Base-by-base conservation (phyloP, 164 flowering plant genomes). In the Kingdonia uniflora region DNA sequence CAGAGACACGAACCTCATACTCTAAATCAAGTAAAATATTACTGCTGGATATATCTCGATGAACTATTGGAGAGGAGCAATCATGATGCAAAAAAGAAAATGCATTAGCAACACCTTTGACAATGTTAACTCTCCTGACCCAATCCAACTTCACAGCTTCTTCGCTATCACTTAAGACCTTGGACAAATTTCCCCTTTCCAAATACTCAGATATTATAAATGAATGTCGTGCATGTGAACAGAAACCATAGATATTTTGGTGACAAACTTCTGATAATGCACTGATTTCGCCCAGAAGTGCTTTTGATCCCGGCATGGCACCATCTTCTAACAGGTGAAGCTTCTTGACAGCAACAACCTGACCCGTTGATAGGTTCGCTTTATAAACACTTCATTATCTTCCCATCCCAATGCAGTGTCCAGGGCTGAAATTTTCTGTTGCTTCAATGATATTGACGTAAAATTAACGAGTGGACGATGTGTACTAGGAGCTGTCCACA, bases 341-440 rank as follows among this genome's bases (percentile, higher is more conserved):
- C 29, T 49, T 49, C 52, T 49, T 49, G 17, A 49, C 52, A 25
- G 52, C 52, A 10, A 49, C 17, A 0, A 49, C 52, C 14, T 49
- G 16, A 11, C 52, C 52, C 15, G 52, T 49, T 26, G 19, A n/a
- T n/a, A n/a, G n/a, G n/a, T n/a, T n/a, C n/a, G n/a, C n/a, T n/a
- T n/a, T n/a, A n/a, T n/a, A n/a, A n/a, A n/a, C n/a, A n/a, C n/a
- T n/a, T n/a, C n/a, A n/a, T n/a, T n/a, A n/a, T n/a, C n/a, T n/a
- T n/a, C n/a, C n/a, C n/a, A n/a, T n/a, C n/a, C n/a, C n/a, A n/a
- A n/a, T n/a, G n/a, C n/a, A n/a, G n/a, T n/a, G n/a, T n/a, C n/a
- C n/a, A n/a, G n/a, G n/a, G n/a, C n/a, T n/a, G n/a, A n/a, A n/a
- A n/a, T n/a, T n/a, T n/a, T n/a, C n/a, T n/a, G n/a, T n/a, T n/a